Evolutionary conservation across 352 stramenopile genomes (phyloP), one percentile per base, ranked within the genome.

Genomic region (Phytophthora rubi): DNA sequence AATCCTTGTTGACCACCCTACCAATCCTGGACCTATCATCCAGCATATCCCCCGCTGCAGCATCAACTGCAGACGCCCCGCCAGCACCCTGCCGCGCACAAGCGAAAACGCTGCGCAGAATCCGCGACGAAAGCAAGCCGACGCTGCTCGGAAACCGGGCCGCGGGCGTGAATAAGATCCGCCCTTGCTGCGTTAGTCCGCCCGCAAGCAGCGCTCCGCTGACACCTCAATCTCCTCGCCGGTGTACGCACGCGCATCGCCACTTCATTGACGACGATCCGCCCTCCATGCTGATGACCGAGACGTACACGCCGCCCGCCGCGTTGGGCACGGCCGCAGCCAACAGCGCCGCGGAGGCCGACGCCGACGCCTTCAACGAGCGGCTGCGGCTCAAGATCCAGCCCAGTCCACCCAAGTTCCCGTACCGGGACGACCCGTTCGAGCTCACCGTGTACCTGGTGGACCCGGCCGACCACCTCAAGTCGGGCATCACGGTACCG

Each of bases 381-480:
- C 73, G 82, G 8, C 70, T 95, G 56, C 81, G 84, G 3, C 65
- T 96, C 23, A 96, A 96, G 69, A 94, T 95, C 69, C 86, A 94
- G 73, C 89, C 89, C 3, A 79, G 90, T 35, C 89, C 89, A 51
- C 89, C 89, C 39, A 88, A 94, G 68, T 96, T 96, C 62, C 89
- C 89, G 12, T 96, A 94, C 77, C 88, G 87, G 21, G 79, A 91
- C 72, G 85, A 95, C 57, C 85, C 86, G 44, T 96, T 96, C 63
- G 89, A 96, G 18, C 83, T 96, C 56, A 95, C 87, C 0, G 85
- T 96, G 56, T 96, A 93, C 59, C 84, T 96, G 35, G 89, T 96
- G n/a, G 87, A 94, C 59, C 66, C 82, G 6, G 80, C 87, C 0
- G 89, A 94, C 32, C 85, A 93, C 48, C 80, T 95, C 58, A 94